Evolutionary conservation across 1,284 basidiomycete species (phyloP), one percentile per base, ranked within the genome.

Genomic region (Pterula multifida): DNA sequence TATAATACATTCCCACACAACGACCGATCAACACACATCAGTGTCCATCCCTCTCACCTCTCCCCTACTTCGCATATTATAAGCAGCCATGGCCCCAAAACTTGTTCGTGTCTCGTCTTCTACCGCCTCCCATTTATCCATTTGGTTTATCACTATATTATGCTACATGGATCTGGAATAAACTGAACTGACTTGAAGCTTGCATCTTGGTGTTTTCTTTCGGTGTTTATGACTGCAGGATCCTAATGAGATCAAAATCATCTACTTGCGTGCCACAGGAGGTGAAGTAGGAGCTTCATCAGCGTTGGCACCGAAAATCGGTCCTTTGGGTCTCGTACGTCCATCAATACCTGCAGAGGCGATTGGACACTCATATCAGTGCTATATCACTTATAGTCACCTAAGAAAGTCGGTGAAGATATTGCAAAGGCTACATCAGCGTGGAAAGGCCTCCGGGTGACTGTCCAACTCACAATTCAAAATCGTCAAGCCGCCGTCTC

Each of bases 371-470:
- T 47, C 32, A 22, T 50, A 26, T 51, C 24, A 45, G 52, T 22
- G 24, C 48, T 51, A 26, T 26, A 49, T n/a, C 6, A 50, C 6
- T 45, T 51, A 50, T 60, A 98, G 94, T 97, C 96, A 54, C 95
- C 96, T 66, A 99, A 99, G 81, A 98, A 98, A 79, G 94, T 99
- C 73, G 96, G 96, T 76, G 96, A 99, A 90, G 96, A 99, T 75
- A 98, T 99, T 66, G 96, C 96, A 65, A 99, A 99, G 74, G 95
- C 96, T 55, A 98, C 96, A 56, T 82, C 85, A 54, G 87, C 87
- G 69, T 99, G 96, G 96, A 99, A 99, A 75, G 96, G 96, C 77
- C 92, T 98, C 64, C 90, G 94, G 55, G 96, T 99, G 55, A 99
- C 96, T 59, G 92, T 98, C 59, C 93, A 98, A 71, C 83, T 98